Evolutionary conservation across 108 stramenopile species (phyloP).

Genomic region (Seminavis robusta): DNA sequence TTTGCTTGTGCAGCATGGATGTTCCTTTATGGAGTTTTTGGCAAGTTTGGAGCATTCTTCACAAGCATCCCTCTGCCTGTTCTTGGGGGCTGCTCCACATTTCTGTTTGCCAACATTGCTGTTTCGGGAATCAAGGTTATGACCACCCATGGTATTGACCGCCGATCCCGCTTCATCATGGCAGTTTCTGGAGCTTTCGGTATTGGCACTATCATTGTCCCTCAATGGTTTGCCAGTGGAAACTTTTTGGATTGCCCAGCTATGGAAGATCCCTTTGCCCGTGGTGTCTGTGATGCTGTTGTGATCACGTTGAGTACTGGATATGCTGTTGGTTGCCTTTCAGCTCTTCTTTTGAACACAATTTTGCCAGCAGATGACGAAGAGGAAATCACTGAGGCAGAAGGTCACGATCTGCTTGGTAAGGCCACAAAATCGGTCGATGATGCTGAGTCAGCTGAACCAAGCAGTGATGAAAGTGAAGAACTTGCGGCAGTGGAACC

Average conservation of each 20-base stretch:
- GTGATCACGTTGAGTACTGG: slow-evolving; percentile 30
- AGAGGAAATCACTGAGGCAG: too few species aligned
- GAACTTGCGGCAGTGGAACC: too few species aligned
- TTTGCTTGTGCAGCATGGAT: slow-evolving; percentile 51
- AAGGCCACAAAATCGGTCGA: too few species aligned
- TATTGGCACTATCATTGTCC: slow-evolving; percentile 34
- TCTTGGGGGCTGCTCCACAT: slow-evolving; percentile 47
- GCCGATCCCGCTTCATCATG: slow-evolving; percentile 23
- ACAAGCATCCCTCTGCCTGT: slow-evolving; percentile 57
- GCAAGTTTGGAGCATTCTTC: slow-evolving; percentile 49
- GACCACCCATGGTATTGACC: slow-evolving; percentile 16
- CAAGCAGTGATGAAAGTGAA: too few species aligned
- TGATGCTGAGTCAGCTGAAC: too few species aligned
- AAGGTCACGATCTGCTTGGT: too few species aligned
- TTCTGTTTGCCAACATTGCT: slow-evolving; percentile 28
- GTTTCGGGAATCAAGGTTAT: slow-evolving; percentile 21
- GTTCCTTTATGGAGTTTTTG: slow-evolving; percentile 45
- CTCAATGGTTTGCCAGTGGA: slow-evolving; percentile 29
- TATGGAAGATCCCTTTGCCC: too few species aligned
- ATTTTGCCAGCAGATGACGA: slow-evolving; percentile 28
- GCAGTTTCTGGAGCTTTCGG: slow-evolving; percentile 24
- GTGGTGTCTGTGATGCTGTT: slow-evolving; percentile 29
- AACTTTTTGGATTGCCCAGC: slow-evolving; percentile 26
- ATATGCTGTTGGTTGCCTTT: slow-evolving; percentile 25
- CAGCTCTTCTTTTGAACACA: slow-evolving; percentile 19